A percentile compares a stretch with the other conserved stretches of the same genome.
Conservation (phyloP, 805 yeast species). For the Pichia membranifaciens region DNA sequence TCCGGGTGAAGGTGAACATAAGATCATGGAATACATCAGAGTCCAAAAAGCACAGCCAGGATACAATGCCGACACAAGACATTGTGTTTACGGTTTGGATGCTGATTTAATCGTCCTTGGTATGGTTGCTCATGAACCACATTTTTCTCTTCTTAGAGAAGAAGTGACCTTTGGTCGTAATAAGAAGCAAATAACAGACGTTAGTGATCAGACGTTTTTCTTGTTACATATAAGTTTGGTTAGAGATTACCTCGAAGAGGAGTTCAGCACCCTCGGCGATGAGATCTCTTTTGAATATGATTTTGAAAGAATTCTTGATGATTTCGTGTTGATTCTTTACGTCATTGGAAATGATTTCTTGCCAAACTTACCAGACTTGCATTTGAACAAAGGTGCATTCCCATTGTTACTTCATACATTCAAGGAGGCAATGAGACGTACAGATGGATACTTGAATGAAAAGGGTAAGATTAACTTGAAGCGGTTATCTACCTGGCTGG, state of each 20-base stretch:
- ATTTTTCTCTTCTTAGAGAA: constrained; percentile 88
- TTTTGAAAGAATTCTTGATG: constrained; percentile 88
- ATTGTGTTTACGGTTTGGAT: constrained; percentile 92
- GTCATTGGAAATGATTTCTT: constrained; percentile 97
- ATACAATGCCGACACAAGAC: constrained; percentile 77
- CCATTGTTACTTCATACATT: constrained; percentile 87
- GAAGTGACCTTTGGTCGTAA: constrained; percentile 81
- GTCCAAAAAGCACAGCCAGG: constrained; percentile 64
- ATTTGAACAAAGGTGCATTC: constrained; percentile 92
- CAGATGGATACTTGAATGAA: constrained; percentile 82
- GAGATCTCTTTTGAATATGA: constrained; percentile 62
- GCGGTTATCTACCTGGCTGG: constrained; percentile 70
- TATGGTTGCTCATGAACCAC: constrained; percentile 89
- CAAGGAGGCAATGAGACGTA: constrained; percentile 64
- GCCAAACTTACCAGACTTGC: constrained; percentile 92
- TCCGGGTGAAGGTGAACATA: constrained; percentile 99
- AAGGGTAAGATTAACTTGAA: constrained; percentile 73
- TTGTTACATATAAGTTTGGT: constrained; percentile 80
- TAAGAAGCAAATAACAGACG: constrained; percentile 32
- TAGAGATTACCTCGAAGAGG: constrained; percentile 86
- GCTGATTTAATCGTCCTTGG: constrained; percentile 96
- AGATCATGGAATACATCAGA: constrained; percentile 90
- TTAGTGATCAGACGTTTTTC: constrained; percentile 75
- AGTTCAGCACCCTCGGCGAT: constrained; percentile 66
- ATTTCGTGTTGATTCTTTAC: constrained; percentile 83